Base-by-base conservation (phyloP, 495 filamentous ascomycete genomes). In the Haplographium delicatum region DNA sequence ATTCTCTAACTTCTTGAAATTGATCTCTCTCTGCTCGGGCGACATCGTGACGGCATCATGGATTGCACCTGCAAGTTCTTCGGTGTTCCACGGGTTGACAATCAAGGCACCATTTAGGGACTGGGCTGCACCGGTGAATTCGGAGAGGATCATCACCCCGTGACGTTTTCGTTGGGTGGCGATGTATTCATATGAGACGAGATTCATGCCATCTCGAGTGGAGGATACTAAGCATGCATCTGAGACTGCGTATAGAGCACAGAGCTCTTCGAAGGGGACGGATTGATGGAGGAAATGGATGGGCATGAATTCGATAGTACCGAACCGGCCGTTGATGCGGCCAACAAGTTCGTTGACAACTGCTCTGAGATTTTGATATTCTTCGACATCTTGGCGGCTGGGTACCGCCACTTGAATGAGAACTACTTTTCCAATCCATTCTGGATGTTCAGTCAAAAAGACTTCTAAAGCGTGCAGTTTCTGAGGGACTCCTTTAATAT, bases 181-280 rank as follows among this genome's bases (percentile, higher is more conserved):
- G 41, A 96, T 89, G 67, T 96, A 97, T 66, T 97, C 91, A 68
- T 90, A 96, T 19, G 87, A 89, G 20, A 97, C 91, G 8, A 96
- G 79, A 62, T 97, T 97, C 91, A 97, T 96, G 50, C 91, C 91
- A 61, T 96, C 91, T n/a, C 91, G 78, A 1, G 86, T 94, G 0
- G 89, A 95, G 11, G 85, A 86, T 41, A 96, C 85, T 5, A 97
- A 75, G 61, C 91, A 97, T 35, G 86, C 85, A 63, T 96, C 91
- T 9, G 87, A 88, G 30, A 95, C 78, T 24, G 88, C 85, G 58
- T 97, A 97, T 2, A 97, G 70, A 0, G 91, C 91, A 22, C 89
- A 86, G n/a, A 97, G 76, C 65, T 97, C 91, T 38, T 89, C 82
- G 63, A 95, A 95, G 8, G 77, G 69, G 57, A 96, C 86, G 4